These are phyloP conservation scores for Colletotrichum musicola DNA, from an alignment of 2,329 filamentous ascomycete genomes.

Conservation along the genomic window DNA sequence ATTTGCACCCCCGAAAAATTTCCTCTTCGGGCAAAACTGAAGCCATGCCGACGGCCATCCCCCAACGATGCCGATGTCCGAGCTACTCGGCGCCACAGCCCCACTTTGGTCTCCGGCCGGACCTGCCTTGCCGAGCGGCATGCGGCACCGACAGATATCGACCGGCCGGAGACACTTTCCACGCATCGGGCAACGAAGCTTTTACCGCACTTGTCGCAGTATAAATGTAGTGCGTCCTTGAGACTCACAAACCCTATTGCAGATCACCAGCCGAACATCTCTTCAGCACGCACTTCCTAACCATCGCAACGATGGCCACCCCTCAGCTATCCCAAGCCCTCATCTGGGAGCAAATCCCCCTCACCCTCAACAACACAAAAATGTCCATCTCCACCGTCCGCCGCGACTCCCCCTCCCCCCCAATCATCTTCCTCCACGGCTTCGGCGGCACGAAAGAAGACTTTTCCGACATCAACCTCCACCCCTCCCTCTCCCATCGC, in stretches of 20 bases:
- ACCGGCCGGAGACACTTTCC: not conserved
- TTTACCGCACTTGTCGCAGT: not conserved
- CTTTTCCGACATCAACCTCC: conserved; percentile 41
- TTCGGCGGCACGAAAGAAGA: conserved; percentile 46
- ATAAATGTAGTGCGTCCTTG: too few species aligned
- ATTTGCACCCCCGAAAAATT: too few species aligned
- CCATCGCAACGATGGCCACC: not conserved
- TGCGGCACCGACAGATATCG: not conserved
- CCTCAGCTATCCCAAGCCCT: not conserved
- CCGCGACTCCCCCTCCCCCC: not conserved
- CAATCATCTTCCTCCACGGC: conserved; percentile 44
- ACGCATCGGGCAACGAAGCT: not conserved
- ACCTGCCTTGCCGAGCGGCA: not conserved
- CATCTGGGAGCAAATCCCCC: not conserved
- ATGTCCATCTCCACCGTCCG: conserved; percentile 40
- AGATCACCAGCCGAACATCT: too few species aligned
- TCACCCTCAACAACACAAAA: conserved; percentile 32
- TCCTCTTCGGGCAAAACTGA: not conserved
- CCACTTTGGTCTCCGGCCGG: conserved; percentile 5
- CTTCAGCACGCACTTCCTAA: not conserved
- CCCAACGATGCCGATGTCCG: not conserved
- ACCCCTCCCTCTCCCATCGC: conserved; percentile 34
- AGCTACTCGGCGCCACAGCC: not conserved
- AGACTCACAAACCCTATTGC: too few species aligned
- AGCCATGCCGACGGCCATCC: conserved; percentile 8